Conservation (phyloP, 2,329 filamentous ascomycete genomes). For the Trichoderma gracile region DNA sequence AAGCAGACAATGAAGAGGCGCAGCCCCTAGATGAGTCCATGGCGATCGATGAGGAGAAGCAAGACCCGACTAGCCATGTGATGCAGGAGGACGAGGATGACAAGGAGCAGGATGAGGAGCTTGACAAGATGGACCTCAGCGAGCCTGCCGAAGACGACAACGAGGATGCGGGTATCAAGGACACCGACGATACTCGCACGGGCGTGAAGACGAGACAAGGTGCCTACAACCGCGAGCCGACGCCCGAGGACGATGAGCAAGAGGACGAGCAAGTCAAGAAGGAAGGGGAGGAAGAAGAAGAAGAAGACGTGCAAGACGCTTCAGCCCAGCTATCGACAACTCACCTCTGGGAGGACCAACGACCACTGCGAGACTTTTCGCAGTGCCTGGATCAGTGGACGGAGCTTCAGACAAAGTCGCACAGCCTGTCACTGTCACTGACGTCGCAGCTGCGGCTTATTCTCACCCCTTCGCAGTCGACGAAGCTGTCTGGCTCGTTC, state of each 20-base stretch:
- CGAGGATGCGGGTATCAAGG: constrained; percentile 44
- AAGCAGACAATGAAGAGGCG: constrained; percentile 83
- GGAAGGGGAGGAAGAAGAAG: constrained; percentile 43
- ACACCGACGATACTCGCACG: constrained; percentile 56
- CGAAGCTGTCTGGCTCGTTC: constrained; percentile 94
- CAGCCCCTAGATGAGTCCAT: constrained; percentile 84
- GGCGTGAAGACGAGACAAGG: constrained; percentile 62
- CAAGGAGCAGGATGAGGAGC: constrained; percentile 46
- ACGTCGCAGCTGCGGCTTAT: constrained; percentile 96
- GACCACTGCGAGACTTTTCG: constrained; percentile 50
- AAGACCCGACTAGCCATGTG: constrained; percentile 49
- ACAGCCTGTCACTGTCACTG: constrained; percentile 80
- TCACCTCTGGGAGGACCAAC: constrained; percentile 58
- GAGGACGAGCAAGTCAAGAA: constrained; percentile 45
- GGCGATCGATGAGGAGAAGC: constrained; percentile 73
- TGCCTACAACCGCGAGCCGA: constrained; percentile 56
- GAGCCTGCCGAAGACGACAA: constrained; percentile 41
- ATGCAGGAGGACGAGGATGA: constrained; percentile 57
- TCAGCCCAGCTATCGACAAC: constrained; percentile 70
- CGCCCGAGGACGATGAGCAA: constrained; percentile 41
- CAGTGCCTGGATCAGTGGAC: constrained; percentile 77
- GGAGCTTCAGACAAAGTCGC: constrained; percentile 79
- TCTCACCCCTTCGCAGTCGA: constrained; percentile 88
- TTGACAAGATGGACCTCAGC: constrained; percentile 48
- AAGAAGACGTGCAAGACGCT: constrained; percentile 53